Percentiles rank a stretch among this genome's conserved stretches.
phyloP scores from a whole-genome alignment of 2,329 filamentous ascomycete genomes.

The Pseudogymnoascus sp. region DNA sequence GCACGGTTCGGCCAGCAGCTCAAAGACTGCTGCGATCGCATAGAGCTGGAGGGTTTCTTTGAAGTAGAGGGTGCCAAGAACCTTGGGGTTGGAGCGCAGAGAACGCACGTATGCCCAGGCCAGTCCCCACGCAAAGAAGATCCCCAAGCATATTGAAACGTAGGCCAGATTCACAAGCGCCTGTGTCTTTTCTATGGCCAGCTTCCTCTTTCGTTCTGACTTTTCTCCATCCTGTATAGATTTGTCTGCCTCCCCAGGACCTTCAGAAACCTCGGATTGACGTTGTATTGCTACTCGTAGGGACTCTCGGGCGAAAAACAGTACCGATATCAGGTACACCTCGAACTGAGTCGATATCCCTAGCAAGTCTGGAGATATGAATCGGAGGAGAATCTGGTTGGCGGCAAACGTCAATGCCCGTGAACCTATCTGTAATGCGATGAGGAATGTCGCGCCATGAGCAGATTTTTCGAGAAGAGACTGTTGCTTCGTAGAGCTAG shows the following conservation, averaged over 20 bases:
- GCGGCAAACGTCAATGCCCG: constrained; percentile 82
- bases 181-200: constrained; percentile 46
- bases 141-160: constrained; percentile 64
- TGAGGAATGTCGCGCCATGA: constrained; percentile 75
- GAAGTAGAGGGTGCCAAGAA: constrained; percentile 57
- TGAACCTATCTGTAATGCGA: constrained; percentile 81
- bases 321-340: constrained; percentile 83
- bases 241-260: constrained; percentile 12
- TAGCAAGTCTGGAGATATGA: constrained; percentile 75
- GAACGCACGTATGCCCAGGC: constrained; percentile 61
- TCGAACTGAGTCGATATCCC: constrained; percentile 87
- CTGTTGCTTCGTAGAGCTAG: constrained; percentile 1
- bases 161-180: constrained; percentile 85
- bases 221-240: constrained; percentile 14
- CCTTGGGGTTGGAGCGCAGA: constrained; percentile 40
- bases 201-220: constrained; percentile 18
- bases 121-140: constrained; percentile 56
- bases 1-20: constrained; percentile 78
- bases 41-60: constrained; percentile 47
- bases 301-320: constrained; percentile 91
- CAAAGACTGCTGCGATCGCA: constrained; percentile 54
- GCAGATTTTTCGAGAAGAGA: constrained; percentile 13
- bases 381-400: constrained; percentile 86
- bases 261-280: constrained; percentile 41
- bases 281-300: constrained; percentile 87